Conservation (phyloP, 2,329 filamentous ascomycete genomes). For the Escovopsis sp. region DNA sequence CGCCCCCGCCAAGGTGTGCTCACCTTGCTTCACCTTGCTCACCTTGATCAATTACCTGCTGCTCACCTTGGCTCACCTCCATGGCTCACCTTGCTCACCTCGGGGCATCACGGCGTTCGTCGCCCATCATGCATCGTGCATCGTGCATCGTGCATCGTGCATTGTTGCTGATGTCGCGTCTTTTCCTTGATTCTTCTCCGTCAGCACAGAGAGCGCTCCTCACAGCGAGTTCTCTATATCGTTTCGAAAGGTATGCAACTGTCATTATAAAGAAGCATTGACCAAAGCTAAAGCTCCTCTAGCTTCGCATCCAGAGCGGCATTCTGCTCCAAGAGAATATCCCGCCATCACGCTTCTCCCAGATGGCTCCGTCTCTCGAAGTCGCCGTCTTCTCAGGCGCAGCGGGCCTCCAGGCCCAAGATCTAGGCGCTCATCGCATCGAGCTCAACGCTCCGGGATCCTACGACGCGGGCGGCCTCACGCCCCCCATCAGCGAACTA, state of each 20-base stretch:
- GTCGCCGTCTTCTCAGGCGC: conserved; percentile 37
- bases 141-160: neutral
- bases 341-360: neutral
- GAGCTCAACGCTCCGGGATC: conserved; percentile 40
- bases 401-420: conserved; percentile 24
- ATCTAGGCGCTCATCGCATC: conserved; percentile 32
- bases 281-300: neutral
- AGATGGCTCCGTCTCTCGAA: conserved; percentile 25
- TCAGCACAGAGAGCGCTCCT: no score
- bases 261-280: neutral
- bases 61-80: neutral
- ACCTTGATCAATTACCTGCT: neutral
- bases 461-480: conserved; percentile 36
- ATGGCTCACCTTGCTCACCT: no score
- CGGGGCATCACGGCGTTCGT: neutral
- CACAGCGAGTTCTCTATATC: no score
- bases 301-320: conserved; percentile 5
- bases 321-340: no score
- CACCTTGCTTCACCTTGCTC: neutral
- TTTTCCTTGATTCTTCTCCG: no score
- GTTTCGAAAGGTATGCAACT: neutral
- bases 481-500: conserved; percentile 30
- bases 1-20: neutral
- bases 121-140: neutral
- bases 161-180: no score